phyloP scores from a whole-genome alignment of 2,329 filamentous ascomycete species.

The Fusarium algeriense region DNA sequence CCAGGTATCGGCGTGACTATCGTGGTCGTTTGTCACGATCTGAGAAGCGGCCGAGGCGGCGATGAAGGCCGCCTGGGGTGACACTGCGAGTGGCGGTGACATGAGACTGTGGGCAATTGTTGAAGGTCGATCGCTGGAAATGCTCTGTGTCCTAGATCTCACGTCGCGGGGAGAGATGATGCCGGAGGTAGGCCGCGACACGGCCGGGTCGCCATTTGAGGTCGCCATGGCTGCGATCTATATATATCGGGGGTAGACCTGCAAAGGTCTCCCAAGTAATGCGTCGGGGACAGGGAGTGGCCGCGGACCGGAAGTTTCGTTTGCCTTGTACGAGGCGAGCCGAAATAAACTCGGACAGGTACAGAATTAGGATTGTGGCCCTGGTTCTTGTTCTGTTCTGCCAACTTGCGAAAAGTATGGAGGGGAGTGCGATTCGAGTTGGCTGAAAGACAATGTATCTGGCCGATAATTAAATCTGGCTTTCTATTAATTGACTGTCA shows the following conservation, averaged over 20 bases:
- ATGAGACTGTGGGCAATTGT: constrained; percentile 68
- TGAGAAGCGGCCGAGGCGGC: constrained; percentile 89
- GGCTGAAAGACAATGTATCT: constrained; percentile 28
- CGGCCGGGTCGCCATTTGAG: constrained; percentile 42
- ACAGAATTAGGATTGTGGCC: constrained; percentile 33
- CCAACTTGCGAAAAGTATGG: constrained; percentile 20
- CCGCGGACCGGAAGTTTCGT: constrained; percentile 32
- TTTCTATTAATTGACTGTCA: constrained; percentile 42
- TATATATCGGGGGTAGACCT: constrained; percentile 43
- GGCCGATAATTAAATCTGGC: constrained; percentile 36
- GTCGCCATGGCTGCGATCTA: constrained; percentile 47
- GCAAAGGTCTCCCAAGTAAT: constrained; percentile 33
- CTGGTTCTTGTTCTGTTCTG: constrained; percentile 26
- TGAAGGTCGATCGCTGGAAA: constrained; percentile 79
- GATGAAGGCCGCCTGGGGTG: constrained; percentile 87
- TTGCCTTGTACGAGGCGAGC: constrained; percentile 39
- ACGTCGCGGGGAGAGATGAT: constrained; percentile 51
- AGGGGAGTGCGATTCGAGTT: constrained; percentile 27
- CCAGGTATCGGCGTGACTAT: constrained; percentile 77
- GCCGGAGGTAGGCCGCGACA: constrained; percentile 53
- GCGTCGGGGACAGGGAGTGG: constrained; percentile 31
- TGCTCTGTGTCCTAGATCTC: constrained; percentile 69
- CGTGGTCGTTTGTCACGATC: constrained; percentile 90
- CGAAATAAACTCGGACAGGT: constrained; percentile 31
- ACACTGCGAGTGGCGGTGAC: constrained; percentile 75